These are phyloP conservation scores for Tricholoma matsutake DNA, from an alignment of 768 basidiomycete genomes.

Conservation along the genomic window DNA sequence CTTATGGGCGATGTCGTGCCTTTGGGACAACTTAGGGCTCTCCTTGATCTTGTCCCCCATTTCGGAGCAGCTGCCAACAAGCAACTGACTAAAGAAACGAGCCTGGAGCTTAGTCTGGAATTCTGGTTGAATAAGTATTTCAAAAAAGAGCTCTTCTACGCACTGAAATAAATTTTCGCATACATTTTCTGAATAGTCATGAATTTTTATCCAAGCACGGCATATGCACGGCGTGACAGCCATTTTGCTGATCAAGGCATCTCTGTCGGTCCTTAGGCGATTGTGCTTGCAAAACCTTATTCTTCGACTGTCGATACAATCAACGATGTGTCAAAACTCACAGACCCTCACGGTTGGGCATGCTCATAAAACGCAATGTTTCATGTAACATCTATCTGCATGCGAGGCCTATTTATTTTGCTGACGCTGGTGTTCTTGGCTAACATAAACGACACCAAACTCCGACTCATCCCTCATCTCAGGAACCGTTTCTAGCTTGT, in stretches of 20 bases:
- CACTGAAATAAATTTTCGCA: background rate
- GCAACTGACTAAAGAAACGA: background rate
- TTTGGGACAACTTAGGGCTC: background rate
- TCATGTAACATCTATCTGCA: too few species aligned
- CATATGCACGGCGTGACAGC: background rate
- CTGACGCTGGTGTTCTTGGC: background rate
- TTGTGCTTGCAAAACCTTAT: background rate
- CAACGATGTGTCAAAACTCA: background rate
- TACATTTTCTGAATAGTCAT: constrained; percentile 1
- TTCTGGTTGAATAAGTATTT: constrained; percentile 4
- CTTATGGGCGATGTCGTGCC: background rate
- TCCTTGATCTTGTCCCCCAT: background rate
- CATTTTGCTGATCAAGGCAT: background rate
- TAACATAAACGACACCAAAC: background rate
- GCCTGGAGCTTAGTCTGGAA: background rate
- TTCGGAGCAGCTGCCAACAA: background rate
- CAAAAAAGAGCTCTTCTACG: background rate
- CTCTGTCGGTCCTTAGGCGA: background rate
- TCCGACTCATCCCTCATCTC: background rate
- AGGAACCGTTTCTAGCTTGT: background rate
- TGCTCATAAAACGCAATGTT: too few species aligned
- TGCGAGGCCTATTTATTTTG: background rate
- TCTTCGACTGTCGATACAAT: background rate
- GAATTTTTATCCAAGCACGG: background rate
- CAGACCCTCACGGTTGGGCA: too few species aligned